Evolutionary conservation across 2,329 filamentous ascomycete genomes (phyloP).

Genomic region (Ophiostoma sp.): DNA sequence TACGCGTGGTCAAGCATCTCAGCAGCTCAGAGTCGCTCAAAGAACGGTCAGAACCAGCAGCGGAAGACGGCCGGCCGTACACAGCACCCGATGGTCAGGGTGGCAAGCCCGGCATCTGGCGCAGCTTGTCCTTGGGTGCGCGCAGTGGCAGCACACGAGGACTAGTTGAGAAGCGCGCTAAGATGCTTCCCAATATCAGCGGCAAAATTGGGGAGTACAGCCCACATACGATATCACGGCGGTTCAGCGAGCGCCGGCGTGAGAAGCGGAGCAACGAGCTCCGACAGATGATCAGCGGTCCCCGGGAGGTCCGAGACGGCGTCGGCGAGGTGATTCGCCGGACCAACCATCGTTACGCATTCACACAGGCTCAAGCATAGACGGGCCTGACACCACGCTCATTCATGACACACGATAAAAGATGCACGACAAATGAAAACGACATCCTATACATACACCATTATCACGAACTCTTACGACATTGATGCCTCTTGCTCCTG

Average conservation of each 20-base stretch:
- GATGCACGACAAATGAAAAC: background rate
- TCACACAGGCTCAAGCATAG: conserved; percentile 28
- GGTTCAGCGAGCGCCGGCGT: conserved; percentile 53
- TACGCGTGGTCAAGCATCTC: conserved; percentile 53
- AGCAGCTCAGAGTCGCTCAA: conserved; percentile 44
- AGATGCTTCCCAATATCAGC: conserved; percentile 37
- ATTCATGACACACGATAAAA: background rate
- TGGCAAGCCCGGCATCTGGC: conserved; percentile 28
- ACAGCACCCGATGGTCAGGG: conserved; percentile 33
- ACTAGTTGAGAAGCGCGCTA: background rate
- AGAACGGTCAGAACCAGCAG: conserved; percentile 25
- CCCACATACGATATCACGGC: conserved; percentile 49
- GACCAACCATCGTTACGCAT: conserved; percentile 37
- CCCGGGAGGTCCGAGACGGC: conserved; percentile 53
- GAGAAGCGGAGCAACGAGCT: conserved; percentile 56
- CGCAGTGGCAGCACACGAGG: background rate
- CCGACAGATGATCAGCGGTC: conserved; percentile 55
- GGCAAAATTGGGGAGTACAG: conserved; percentile 46
- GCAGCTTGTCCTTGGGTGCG: background rate
- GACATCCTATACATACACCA: background rate
- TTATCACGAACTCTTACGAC: conserved; percentile 12
- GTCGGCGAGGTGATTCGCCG: conserved; percentile 53
- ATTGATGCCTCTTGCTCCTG: background rate
- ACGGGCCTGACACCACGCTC: background rate
- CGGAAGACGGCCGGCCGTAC: conserved; percentile 33